Percentiles rank a stretch among this genome's conserved stretches.
Evolutionary conservation across 2,329 filamentous ascomycete genomes (phyloP).

Genomic region (Stachybotrys elegans): DNA sequence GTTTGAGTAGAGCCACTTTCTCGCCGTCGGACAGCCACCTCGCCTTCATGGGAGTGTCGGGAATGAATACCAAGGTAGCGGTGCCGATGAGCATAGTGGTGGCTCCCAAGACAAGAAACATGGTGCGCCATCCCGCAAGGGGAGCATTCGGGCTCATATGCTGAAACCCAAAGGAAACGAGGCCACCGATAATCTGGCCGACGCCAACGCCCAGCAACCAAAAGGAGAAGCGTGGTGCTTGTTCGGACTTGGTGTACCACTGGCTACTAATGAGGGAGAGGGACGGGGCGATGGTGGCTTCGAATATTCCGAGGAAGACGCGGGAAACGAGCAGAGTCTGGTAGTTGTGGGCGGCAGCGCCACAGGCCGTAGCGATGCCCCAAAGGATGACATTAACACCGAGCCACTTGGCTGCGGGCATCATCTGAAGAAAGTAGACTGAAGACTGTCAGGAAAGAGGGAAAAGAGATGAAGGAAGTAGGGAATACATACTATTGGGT

Average conservation of each 20-base stretch:
- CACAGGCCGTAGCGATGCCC: slow-evolving; percentile 51
- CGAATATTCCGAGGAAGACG: slow-evolving; percentile 56
- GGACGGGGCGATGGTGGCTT: slow-evolving; percentile 54
- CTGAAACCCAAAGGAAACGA: slow-evolving; percentile 59
- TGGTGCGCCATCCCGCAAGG: slow-evolving; percentile 62
- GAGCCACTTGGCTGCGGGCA: slow-evolving; percentile 58
- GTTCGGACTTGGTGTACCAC: slow-evolving; percentile 59
- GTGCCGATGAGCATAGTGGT: slow-evolving; percentile 30
- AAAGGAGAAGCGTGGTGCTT: slow-evolving; percentile 53
- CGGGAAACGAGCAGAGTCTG: slow-evolving; percentile 47
- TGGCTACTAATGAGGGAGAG: slow-evolving; percentile 56
- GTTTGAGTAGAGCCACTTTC: slow-evolving; percentile 44
- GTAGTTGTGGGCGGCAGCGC: slow-evolving; percentile 49
- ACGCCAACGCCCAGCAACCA: slow-evolving; percentile 58
- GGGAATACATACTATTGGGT: slow-evolving; percentile 43
- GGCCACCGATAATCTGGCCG: slow-evolving; percentile 57
- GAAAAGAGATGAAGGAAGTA: neutral
- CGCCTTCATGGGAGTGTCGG: slow-evolving; percentile 42
- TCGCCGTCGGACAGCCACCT: slow-evolving; percentile 40
- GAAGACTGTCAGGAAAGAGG: neutral
- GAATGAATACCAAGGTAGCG: slow-evolving; percentile 25
- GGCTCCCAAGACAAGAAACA: slow-evolving; percentile 64
- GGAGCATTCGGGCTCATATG: slow-evolving; percentile 45
- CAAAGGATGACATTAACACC: slow-evolving; percentile 53
- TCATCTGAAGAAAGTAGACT: slow-evolving; percentile 54